These are phyloP conservation scores for Porpolomopsis calyptriformis DNA, from an alignment of 768 basidiomycete genomes.

Conservation along the genomic window DNA sequence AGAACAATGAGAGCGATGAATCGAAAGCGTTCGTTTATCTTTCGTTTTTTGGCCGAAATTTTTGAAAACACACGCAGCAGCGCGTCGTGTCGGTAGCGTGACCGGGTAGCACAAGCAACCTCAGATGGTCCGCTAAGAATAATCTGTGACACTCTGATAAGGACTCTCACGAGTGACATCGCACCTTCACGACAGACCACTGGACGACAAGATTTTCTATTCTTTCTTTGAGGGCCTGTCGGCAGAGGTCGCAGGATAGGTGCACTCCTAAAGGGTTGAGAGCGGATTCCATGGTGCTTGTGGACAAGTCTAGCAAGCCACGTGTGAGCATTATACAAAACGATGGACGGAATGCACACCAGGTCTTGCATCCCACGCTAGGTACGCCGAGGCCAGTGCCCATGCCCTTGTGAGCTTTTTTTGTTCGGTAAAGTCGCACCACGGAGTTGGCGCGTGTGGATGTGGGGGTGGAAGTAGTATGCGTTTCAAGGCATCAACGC, in stretches of 20 bases:
- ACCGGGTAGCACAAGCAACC: no score
- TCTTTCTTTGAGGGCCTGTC: constrained; percentile 48
- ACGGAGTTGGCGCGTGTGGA: constrained; percentile 58
- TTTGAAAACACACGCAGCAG: no score
- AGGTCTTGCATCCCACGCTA: constrained; percentile 76
- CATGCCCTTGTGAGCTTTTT: constrained; percentile 73
- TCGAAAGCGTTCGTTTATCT: no score
- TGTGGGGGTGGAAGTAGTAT: constrained; percentile 65
- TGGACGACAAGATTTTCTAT: constrained; percentile 59
- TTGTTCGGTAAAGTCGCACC: constrained; percentile 66
- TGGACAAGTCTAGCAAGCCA: constrained; percentile 50
- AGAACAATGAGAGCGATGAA: no score
- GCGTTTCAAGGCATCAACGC: constrained; percentile 71
- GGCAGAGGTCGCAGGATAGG: constrained; percentile 60
- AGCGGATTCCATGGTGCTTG: constrained; percentile 60
- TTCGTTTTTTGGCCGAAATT: no score
- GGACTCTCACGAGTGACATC: constrained; percentile 10
- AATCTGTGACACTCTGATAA: neutral
- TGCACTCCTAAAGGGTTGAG: constrained; percentile 61
- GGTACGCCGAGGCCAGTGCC: constrained; percentile 73
- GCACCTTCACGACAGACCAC: constrained; percentile 73
- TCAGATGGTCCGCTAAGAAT: constrained; percentile 47
- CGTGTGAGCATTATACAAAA: constrained; percentile 10
- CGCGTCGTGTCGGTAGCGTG: no score
- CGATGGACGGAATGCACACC: constrained; percentile 33